phyloP scores from a whole-genome alignment of 495 filamentous ascomycete species.

The Penicillium bovifimosum region DNA sequence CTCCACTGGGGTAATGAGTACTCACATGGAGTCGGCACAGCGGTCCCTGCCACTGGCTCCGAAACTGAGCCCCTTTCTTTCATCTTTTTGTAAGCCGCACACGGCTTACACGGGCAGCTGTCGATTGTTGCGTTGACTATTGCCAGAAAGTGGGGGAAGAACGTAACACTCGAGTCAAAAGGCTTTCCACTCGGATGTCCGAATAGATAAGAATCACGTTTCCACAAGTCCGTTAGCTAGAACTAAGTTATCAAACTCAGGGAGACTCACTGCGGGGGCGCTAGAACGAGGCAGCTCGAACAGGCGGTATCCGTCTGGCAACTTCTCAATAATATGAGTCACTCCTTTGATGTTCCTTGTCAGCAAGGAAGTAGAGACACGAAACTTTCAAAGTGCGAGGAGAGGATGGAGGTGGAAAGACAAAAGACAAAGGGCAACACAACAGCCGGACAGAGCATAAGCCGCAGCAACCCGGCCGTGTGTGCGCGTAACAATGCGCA shows the following conservation, averaged over 20 bases:
- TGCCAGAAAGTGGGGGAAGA: conserved; percentile 52
- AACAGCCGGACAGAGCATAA: neutral
- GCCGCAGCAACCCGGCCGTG: neutral
- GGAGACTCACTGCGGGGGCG: conserved; percentile 29
- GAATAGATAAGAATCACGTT: conserved; percentile 50
- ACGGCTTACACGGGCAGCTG: conserved; percentile 36
- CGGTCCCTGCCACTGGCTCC: neutral
- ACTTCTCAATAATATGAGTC: conserved; percentile 44
- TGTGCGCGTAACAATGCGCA: neutral
- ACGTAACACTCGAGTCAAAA: conserved; percentile 48
- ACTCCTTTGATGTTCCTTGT: conserved; percentile 27
- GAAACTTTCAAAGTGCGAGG: neutral
- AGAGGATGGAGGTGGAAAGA: neutral
- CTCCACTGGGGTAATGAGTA: neutral
- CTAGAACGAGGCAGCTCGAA: conserved; percentile 39
- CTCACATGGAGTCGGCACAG: neutral
- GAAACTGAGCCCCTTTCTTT: neutral
- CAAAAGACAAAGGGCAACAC: neutral
- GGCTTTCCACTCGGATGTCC: conserved; percentile 48
- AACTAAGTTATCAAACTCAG: neutral
- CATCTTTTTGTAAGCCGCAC: conserved; percentile 13
- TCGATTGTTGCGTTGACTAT: neutral
- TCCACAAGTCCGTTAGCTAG: neutral
- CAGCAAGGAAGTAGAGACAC: neutral
- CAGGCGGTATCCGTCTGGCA: conserved; percentile 53